phyloP scores from a whole-genome alignment of 2,329 filamentous ascomycete genomes.

The Aspergillus sp. region DNA sequence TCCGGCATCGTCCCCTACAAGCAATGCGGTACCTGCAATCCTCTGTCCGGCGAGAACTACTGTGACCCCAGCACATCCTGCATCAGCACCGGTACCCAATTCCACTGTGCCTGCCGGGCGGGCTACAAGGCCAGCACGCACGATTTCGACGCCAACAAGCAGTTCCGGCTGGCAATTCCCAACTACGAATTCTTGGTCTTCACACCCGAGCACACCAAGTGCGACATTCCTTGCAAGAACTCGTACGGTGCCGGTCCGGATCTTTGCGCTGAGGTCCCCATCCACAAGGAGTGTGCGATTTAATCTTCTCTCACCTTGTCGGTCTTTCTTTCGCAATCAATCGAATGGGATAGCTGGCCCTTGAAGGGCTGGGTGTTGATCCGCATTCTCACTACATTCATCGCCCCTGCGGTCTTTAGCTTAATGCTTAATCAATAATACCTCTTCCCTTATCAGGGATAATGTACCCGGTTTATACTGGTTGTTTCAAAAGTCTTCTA shows the following conservation, averaged over 20 bases:
- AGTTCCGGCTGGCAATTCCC: slow-evolving; percentile 35
- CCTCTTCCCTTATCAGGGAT: too few relatives aligned
- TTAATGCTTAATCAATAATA: too few relatives aligned
- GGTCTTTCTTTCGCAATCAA: not conserved
- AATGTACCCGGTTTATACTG: too few relatives aligned
- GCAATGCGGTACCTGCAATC: slow-evolving; percentile 35
- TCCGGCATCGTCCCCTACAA: slow-evolving; percentile 14
- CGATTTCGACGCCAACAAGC: slow-evolving; percentile 24
- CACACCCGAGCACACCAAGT: slow-evolving; percentile 28
- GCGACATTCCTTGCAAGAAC: slow-evolving; percentile 33
- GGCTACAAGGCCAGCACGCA: slow-evolving; percentile 33
- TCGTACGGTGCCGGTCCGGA: slow-evolving; percentile 21
- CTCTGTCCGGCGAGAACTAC: slow-evolving; percentile 33
- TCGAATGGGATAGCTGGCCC: not conserved
- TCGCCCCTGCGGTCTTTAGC: too few relatives aligned
- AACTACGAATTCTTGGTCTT: slow-evolving; percentile 38
- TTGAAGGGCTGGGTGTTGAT: too few relatives aligned
- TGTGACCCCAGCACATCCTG: slow-evolving; percentile 42
- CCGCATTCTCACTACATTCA: too few relatives aligned
- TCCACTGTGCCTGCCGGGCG: slow-evolving; percentile 40
- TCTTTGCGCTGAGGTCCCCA: slow-evolving; percentile 32
- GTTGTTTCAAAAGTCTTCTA: too few relatives aligned
- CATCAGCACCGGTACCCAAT: slow-evolving; percentile 36
- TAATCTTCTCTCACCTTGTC: slow-evolving; percentile 7
- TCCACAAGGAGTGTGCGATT: slow-evolving; percentile 24